Base-by-base conservation (phyloP, 2,329 filamentous ascomycete species). In the Annulohypoxylon truncatum region DNA sequence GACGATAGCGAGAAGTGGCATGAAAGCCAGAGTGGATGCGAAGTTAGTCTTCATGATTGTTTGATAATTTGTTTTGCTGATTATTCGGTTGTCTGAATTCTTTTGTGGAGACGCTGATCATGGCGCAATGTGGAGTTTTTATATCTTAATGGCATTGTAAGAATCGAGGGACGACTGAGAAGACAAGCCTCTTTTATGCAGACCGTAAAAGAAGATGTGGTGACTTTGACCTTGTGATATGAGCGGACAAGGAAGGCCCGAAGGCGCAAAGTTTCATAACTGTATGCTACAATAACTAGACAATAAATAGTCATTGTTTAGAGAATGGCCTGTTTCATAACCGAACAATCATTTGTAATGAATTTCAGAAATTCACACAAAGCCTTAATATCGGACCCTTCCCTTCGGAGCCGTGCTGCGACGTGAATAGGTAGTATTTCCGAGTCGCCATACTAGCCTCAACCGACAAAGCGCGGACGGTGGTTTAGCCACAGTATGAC, bases 41-140 rank as follows among this genome's bases (percentile, higher is more conserved):
- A 68, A 54, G 10, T 13, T 56, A 20, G 54, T 29, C 56, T 66
- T 68, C 66, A 68, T 68, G 38, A 15, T 64, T 61, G 33, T 29
- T 50, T 31, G 26, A 24, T 62, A 15, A 31, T 53, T 28, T 31
- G 35, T 8, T 53, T 28, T 31, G 35, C 5, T 29, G 28, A 33
- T 48, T 33, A 26, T 46, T 46, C 13, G 38, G 35, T 56, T 54
- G n/a, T 55, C 4, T 26, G 13, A 31, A n/a, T n/a, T 15, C 47
- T 47, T 48, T 20, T 22, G 35, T 12, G 8, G 29, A 28, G 35
- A 44, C 10, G 18, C 12, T 3, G 42, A 28, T 24, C 18, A 9
- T 31, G 28, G 38, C n/a, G 22, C n/a, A 46, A 51, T 47, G 31
- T 29, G 38, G 10, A 40, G 15, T 20, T 28, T 57, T 68, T 68